phyloP scores from a whole-genome alignment of 2,329 filamentous ascomycete species.

The Xylaria sp. region DNA sequence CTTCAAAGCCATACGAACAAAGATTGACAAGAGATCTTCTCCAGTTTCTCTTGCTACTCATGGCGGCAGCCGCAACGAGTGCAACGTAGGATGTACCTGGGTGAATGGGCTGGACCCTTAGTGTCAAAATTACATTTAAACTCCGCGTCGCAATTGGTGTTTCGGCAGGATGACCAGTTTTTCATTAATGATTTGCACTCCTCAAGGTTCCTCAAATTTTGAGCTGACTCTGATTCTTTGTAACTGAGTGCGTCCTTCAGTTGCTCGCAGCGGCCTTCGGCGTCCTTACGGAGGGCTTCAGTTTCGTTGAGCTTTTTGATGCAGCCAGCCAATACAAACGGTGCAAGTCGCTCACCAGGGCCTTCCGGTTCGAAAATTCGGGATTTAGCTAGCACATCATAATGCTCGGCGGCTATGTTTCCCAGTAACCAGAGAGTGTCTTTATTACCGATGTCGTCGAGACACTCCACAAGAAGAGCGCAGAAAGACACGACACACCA shows the following conservation, averaged over 20 bases:
- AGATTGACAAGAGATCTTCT: not conserved
- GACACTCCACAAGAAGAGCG: not conserved
- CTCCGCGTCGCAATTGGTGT: not conserved
- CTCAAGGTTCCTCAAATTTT: not conserved
- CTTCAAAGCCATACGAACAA: not conserved
- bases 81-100: not conserved
- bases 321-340: not conserved
- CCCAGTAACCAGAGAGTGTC: not conserved
- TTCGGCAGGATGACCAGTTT: not conserved
- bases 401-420: not conserved
- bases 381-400: not conserved
- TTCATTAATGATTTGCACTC: not conserved
- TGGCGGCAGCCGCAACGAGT: not conserved
- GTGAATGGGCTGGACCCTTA: not conserved
- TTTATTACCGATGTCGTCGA: not conserved
- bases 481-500: not conserved
- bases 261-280: slow-evolving; percentile 27
- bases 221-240: not conserved
- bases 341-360: not conserved
- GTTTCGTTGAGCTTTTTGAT: not conserved
- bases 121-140: not conserved
- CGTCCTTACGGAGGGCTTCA: not conserved
- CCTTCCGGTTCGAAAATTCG: not conserved
- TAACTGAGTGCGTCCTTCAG: not conserved
- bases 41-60: not conserved